A percentile compares a stretch with the other conserved stretches of the same genome.
Evolutionary conservation across 257 asterid species (phyloP).

Genomic region (Marsdenia floribunda): DNA sequence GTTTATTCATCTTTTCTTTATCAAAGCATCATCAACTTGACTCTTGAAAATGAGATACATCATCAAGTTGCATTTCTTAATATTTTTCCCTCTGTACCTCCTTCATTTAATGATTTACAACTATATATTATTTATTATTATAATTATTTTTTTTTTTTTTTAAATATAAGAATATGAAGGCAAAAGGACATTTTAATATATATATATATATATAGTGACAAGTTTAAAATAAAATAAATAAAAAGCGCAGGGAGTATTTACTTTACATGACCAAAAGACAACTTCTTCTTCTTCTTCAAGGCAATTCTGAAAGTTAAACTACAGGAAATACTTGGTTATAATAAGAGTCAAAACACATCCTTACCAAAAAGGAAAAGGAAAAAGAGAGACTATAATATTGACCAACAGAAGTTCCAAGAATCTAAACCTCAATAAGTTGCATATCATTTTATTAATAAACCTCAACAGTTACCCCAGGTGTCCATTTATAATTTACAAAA

Average conservation of each 20-base stretch:
- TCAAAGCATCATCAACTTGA: conserved; percentile 31
- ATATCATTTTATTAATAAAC: not conserved
- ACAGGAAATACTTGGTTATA: not conserved
- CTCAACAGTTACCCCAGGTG: not conserved
- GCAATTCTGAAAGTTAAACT: not conserved
- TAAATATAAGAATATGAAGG: no score
- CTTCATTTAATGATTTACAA: no score
- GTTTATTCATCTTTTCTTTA: conserved; percentile 29
- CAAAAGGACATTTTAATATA: no score
- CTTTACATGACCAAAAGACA: not conserved
- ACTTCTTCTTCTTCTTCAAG: not conserved
- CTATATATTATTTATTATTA: no score
- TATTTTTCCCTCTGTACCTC: no score
- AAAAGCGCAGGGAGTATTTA: no score
- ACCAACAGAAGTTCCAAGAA: not conserved
- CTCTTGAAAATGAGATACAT: conserved; percentile 27
- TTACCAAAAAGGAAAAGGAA: not conserved
- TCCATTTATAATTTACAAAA: not conserved
- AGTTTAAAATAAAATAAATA: no score
- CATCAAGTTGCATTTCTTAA: no score
- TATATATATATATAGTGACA: no score
- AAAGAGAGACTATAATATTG: not conserved
- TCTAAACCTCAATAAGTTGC: not conserved
- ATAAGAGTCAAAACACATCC: not conserved
- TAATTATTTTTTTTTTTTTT: no score